These are phyloP conservation scores for Luzula sylvatica DNA, from an alignment of 176 grass and related monocot genomes.

Conservation along the genomic window DNA sequence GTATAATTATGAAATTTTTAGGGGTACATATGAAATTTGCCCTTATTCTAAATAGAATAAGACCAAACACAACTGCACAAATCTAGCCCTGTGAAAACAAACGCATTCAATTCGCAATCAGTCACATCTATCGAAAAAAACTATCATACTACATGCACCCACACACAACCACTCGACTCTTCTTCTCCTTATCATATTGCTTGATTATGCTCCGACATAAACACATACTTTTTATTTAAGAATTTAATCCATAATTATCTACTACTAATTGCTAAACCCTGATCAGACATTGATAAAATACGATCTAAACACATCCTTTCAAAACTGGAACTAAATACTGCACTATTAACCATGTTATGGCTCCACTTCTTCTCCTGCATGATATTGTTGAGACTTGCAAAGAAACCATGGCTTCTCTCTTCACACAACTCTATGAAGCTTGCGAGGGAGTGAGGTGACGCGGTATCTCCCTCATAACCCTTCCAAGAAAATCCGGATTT, in stretches of 20 bases:
- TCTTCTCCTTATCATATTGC: conserved; percentile 6
- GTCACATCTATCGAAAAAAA: not conserved
- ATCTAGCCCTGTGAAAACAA: not conserved
- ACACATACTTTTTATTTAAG: too few relatives aligned
- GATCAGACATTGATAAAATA: conserved; percentile 4
- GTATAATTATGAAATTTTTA: too few relatives aligned
- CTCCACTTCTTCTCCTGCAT: conserved; percentile 53
- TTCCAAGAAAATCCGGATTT: not conserved
- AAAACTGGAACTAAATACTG: conserved; percentile 5
- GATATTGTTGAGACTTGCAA: conserved; percentile 60
- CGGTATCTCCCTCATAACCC: not conserved
- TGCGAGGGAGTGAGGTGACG: conserved; percentile 13
- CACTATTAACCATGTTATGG: conserved; percentile 23
- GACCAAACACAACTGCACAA: too few relatives aligned
- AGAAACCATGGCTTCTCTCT: conserved; percentile 27
- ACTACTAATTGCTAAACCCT: conserved; percentile 1
- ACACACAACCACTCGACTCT: not conserved
- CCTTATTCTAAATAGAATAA: too few relatives aligned
- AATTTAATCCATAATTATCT: not conserved
- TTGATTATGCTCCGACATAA: conserved; percentile 12
- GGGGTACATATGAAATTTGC: too few relatives aligned
- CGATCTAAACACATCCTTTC: conserved; percentile 15
- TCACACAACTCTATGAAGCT: conserved; percentile 42
- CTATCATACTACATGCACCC: not conserved
- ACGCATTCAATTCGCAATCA: not conserved